phyloP scores from a whole-genome alignment of 176 grass and related monocot species.

The Lolium multiflorum region DNA sequence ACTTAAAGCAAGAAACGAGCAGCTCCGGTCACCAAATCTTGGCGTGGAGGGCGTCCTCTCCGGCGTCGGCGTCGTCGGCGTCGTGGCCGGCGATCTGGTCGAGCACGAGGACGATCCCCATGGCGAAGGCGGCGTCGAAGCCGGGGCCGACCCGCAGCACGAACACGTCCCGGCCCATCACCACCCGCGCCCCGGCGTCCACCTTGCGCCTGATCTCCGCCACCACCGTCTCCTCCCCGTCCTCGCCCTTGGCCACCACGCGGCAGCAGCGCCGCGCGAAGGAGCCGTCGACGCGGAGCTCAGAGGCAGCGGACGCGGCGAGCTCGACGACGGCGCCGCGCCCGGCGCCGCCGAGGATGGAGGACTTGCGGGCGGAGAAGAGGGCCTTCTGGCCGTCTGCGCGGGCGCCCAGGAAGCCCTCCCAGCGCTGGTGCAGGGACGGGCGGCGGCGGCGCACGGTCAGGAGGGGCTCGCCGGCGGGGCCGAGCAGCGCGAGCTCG shows the following conservation, averaged over 20 bases:
- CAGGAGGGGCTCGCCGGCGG: constrained; percentile 66
- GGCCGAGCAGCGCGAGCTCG: constrained; percentile 80
- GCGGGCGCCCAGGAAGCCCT: constrained; percentile 82
- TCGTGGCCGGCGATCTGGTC: constrained; percentile 70
- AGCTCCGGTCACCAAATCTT: constrained; percentile 17
- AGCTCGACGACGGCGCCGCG: constrained; percentile 62
- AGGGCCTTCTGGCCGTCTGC: constrained; percentile 72
- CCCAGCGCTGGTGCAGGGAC: constrained; percentile 91
- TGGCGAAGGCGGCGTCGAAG: constrained; percentile 76
- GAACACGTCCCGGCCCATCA: constrained; percentile 89
- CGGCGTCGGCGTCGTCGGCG: constrained; percentile 21
- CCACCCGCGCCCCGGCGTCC: constrained; percentile 55
- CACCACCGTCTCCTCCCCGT: constrained; percentile 46
- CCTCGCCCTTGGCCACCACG: constrained; percentile 51
- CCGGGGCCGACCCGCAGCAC: constrained; percentile 59
- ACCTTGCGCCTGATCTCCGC: constrained; percentile 90
- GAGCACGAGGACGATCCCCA: constrained; percentile 85
- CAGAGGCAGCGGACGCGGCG: not conserved
- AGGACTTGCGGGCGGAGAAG: constrained; percentile 73
- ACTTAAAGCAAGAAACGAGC: constrained; percentile 11
- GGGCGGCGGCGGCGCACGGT: constrained; percentile 85
- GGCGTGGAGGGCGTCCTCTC: not conserved
- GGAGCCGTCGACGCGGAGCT: constrained; percentile 84
- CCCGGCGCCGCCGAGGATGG: constrained; percentile 73
- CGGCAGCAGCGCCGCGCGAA: constrained; percentile 83